Conservation (phyloP, 2,329 filamentous ascomycete species). For the Chaetothyriales sp. region DNA sequence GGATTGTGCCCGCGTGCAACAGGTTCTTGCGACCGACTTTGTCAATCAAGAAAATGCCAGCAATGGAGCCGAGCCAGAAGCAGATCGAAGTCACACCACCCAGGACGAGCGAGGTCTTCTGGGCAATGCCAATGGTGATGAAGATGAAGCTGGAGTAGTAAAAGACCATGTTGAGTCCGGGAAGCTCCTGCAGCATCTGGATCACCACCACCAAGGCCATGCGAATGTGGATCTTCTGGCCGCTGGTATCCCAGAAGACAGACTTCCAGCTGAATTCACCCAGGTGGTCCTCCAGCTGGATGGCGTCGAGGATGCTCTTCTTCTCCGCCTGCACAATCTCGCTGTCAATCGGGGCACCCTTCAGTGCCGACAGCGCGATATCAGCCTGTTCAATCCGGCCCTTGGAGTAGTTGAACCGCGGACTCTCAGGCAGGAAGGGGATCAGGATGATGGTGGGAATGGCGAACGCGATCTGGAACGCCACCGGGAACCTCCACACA, state of each 20-base stretch:
- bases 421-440: constrained; percentile 33
- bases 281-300: constrained; percentile 4
- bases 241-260: constrained; percentile 6
- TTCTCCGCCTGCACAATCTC: constrained; percentile 5
- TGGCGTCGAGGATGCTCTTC: constrained; percentile 4
- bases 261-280: constrained; percentile 4
- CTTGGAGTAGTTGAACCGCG: constrained; percentile 32
- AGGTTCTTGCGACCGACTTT: constrained; percentile 46
- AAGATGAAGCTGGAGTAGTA: constrained; percentile 6
- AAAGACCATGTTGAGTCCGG: constrained; percentile 4
- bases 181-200: constrained; percentile 6
- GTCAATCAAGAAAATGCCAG: constrained; percentile 46
- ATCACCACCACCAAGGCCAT: constrained; percentile 3
- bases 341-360: constrained; percentile 17
- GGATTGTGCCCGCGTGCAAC: constrained; percentile 45
- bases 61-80: constrained; percentile 6
- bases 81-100: constrained; percentile 3
- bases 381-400: constrained; percentile 31
- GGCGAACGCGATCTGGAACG: constrained; percentile 37
- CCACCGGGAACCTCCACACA: constrained; percentile 31
- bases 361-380: constrained; percentile 33
- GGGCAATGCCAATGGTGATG: constrained; percentile 5
- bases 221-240: constrained; percentile 5
- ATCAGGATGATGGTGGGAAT: constrained; percentile 30
- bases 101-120: not conserved